A percentile compares a stretch with the other conserved stretches of the same genome.
Conservation (phyloP, 73 alveolate genomes). For the Breviolum minutum region DNA sequence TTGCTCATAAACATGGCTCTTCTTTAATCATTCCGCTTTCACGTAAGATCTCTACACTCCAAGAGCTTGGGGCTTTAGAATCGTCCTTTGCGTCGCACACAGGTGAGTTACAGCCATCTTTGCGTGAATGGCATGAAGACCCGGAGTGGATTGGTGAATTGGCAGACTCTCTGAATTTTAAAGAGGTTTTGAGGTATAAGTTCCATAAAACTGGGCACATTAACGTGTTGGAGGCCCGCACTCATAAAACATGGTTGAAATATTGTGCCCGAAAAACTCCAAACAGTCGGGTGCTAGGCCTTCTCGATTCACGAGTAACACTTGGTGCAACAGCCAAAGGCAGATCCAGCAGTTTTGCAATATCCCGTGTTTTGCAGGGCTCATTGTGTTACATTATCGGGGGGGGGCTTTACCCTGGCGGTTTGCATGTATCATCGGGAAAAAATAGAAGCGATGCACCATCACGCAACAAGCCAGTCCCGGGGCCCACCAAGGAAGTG, state of each 20-base stretch:
- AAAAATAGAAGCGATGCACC: background rate
- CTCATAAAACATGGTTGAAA: background rate
- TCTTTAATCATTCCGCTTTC: too few relatives aligned
- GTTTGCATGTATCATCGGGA: background rate
- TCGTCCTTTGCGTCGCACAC: too few relatives aligned
- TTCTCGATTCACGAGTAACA: background rate
- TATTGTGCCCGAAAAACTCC: too few relatives aligned
- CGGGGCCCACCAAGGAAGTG: background rate
- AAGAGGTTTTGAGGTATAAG: background rate
- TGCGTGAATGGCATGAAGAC: background rate
- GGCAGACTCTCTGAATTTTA: background rate
- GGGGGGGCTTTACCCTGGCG: background rate
- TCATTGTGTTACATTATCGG: background rate
- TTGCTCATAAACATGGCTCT: too few relatives aligned
- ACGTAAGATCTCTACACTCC: too few relatives aligned
- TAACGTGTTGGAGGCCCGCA: background rate
- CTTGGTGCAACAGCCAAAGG: slow-evolving; percentile 4
- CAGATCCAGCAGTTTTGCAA: background rate
- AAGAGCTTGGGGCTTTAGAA: too few relatives aligned
- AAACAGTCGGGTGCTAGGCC: background rate
- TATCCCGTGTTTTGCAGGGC: background rate
- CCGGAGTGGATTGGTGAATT: slow-evolving; percentile 43
- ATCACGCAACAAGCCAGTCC: background rate
- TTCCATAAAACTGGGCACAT: background rate
- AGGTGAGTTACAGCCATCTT: too few relatives aligned